These are phyloP conservation scores for Bipolaris gigantea DNA, from an alignment of 2,329 filamentous ascomycete genomes.

Conservation along the genomic window DNA sequence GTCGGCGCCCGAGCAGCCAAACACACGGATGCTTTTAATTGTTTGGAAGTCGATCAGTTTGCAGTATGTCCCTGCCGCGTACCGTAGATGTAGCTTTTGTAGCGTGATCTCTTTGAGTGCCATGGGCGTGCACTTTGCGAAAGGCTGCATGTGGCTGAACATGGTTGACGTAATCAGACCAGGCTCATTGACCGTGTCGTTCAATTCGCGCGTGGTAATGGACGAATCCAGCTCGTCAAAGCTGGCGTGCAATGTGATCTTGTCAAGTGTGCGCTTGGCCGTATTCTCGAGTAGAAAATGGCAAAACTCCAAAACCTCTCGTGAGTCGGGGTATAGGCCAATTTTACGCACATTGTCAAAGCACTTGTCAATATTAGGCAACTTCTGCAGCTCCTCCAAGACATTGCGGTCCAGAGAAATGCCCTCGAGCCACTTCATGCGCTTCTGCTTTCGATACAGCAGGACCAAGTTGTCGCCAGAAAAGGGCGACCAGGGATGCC, in stretches of 20 bases:
- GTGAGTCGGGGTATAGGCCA: constrained; percentile 52
- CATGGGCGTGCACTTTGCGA: constrained; percentile 51
- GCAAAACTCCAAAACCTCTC: constrained; percentile 50
- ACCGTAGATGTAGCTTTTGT: constrained; percentile 51
- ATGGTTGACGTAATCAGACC: constrained; percentile 52
- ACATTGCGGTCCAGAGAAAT: constrained; percentile 50
- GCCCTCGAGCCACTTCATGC: constrained; percentile 53
- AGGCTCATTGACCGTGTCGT: constrained; percentile 52
- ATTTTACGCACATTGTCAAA: constrained; percentile 50
- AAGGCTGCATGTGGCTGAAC: constrained; percentile 53
- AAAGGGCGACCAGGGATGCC: constrained; percentile 55
- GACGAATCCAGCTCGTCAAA: constrained; percentile 46
- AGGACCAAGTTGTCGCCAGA: constrained; percentile 52
- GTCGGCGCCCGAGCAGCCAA: constrained; percentile 51
- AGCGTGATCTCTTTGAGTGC: constrained; percentile 50
- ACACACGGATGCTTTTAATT: constrained; percentile 48
- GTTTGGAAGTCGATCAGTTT: constrained; percentile 51
- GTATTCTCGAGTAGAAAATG: constrained; percentile 49
- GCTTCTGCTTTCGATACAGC: constrained; percentile 53
- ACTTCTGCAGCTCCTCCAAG: constrained; percentile 48
- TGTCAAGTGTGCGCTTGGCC: constrained; percentile 43
- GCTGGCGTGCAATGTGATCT: constrained; percentile 52
- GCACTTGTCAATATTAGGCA: constrained; percentile 44
- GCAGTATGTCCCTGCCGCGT: constrained; percentile 54
- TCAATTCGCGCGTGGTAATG: constrained; percentile 47